Percentiles rank a stretch among this genome's conserved stretches.
Conservation (phyloP, 139 green algal species). For the Asterochloris sp. region DNA sequence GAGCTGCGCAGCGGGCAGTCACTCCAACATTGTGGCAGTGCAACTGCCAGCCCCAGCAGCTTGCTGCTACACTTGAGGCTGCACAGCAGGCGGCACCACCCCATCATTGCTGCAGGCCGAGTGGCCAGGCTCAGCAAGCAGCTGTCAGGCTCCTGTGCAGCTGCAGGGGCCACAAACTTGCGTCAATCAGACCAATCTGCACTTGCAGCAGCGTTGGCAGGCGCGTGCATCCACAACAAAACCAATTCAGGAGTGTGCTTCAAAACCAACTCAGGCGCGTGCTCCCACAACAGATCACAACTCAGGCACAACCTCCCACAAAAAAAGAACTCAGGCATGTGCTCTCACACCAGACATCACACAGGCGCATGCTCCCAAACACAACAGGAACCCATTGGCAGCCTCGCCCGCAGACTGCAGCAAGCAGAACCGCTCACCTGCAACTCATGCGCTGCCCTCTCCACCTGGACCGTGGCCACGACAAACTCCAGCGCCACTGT, state of each 20-base stretch:
- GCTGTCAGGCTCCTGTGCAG: too few relatives aligned
- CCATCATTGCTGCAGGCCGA: too few relatives aligned
- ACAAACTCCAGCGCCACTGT: background rate
- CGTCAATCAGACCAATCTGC: too few relatives aligned
- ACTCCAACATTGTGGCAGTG: too few relatives aligned
- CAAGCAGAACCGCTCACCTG: background rate
- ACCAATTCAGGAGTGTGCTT: background rate
- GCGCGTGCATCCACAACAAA: background rate
- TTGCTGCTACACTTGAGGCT: too few relatives aligned
- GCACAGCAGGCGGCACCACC: too few relatives aligned
- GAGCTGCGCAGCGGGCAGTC: background rate
- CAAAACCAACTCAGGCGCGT: background rate
- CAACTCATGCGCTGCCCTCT: background rate
- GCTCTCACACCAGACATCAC: background rate
- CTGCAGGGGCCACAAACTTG: too few relatives aligned
- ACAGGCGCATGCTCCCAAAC: background rate
- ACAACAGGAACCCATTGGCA: background rate
- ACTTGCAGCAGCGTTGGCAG: background rate
- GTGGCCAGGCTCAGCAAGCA: too few relatives aligned
- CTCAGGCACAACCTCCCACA: background rate
- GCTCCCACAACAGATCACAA: background rate
- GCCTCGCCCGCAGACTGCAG: background rate
- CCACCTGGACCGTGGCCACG: conserved; percentile 12
- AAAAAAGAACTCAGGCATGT: background rate
- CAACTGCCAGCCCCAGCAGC: too few relatives aligned